phyloP scores from a whole-genome alignment of 352 stramenopile genomes.

The Pseudoperonospora humuli region DNA sequence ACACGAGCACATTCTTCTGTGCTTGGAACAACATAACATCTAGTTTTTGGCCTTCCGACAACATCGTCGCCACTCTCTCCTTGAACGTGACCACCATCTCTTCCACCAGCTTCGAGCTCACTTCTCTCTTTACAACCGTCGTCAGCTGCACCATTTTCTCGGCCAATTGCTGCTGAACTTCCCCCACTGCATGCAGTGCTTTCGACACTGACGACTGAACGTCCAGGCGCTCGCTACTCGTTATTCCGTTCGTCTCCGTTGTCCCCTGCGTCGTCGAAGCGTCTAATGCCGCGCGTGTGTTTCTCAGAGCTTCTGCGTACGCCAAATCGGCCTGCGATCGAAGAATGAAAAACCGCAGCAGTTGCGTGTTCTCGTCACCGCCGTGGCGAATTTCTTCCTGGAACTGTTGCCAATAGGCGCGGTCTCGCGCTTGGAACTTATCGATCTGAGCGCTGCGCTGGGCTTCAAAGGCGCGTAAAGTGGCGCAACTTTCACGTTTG shows the following conservation, averaged over 20 bases:
- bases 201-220: constrained; percentile 54
- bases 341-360: constrained; percentile 65
- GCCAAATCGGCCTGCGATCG: constrained; percentile 61
- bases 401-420: constrained; percentile 72
- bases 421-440: constrained; percentile 53
- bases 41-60: constrained; percentile 43
- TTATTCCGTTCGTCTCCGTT: constrained; percentile 1
- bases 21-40: constrained; percentile 48
- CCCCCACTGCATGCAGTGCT: constrained; percentile 48
- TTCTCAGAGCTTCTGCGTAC: constrained; percentile 62
- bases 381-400: constrained; percentile 61
- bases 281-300: constrained; percentile 55
- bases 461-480: constrained; percentile 57
- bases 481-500: constrained; percentile 48
- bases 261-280: constrained; percentile 5
- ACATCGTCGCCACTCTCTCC: constrained; percentile 42
- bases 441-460: constrained; percentile 65
- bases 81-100: constrained; percentile 66
- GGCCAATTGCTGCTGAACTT: constrained; percentile 69
- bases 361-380: constrained; percentile 50
- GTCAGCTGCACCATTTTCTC: constrained; percentile 77
- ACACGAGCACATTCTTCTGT: constrained; percentile 45
- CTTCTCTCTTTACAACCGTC: constrained; percentile 60
- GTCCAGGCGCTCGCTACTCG: constrained; percentile 8
- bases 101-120: constrained; percentile 54